Percentiles rank a stretch among this genome's conserved stretches.
Conservation (phyloP, 1,284 basidiomycete genomes). For the Sutorius eximius region DNA sequence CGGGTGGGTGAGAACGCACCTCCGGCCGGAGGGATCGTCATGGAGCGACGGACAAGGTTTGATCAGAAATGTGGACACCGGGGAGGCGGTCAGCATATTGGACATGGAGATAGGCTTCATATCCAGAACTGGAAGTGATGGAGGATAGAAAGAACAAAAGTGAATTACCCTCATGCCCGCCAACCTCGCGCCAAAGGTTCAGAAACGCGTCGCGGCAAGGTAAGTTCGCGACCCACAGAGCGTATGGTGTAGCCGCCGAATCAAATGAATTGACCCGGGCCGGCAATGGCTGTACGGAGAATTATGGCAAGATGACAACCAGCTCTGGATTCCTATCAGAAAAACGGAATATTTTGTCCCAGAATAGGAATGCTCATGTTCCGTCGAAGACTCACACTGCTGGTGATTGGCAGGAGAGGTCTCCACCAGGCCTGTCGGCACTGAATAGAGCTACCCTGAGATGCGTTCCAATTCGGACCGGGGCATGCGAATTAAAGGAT, state of each 20-base stretch:
- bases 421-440: slow-evolving; percentile 14
- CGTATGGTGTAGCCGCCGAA: not conserved
- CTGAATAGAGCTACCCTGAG: not conserved
- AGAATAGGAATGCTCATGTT: slow-evolving; percentile 6
- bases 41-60: not conserved
- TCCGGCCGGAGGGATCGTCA: slow-evolving; percentile 3
- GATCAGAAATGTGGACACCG: not conserved
- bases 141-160: too few relatives aligned
- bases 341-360: not conserved
- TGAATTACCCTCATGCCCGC: not conserved
- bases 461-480: not conserved
- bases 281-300: not conserved
- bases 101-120: not conserved
- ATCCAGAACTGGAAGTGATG: not conserved
- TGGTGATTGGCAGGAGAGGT: slow-evolving; percentile 8
- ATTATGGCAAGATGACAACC: not conserved
- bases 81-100: not conserved
- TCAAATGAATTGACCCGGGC: not conserved
- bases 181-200: not conserved
- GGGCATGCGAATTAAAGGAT: not conserved
- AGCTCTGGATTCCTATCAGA: not conserved
- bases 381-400: not conserved
- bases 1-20: not conserved
- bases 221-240: not conserved
- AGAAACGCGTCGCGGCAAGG: not conserved